These are phyloP conservation scores for Sugiyamaella paludigena DNA, from an alignment of 1,139 yeast species.

Conservation along the genomic window DNA sequence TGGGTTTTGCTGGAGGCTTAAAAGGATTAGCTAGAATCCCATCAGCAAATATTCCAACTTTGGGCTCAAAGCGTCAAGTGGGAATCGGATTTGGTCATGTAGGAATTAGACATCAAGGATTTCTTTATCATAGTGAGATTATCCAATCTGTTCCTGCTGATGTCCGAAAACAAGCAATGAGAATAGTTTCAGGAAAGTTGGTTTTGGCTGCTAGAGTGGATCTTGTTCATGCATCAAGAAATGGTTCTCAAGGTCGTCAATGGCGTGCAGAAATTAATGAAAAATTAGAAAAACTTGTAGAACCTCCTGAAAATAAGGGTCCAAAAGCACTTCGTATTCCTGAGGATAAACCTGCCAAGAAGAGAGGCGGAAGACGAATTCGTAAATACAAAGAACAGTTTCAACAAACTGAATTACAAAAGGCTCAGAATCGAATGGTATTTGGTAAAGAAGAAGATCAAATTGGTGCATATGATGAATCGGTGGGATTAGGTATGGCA, in stretches of 20 bases:
- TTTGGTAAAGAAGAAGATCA: conserved; percentile 73
- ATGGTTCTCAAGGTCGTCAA: conserved; percentile 56
- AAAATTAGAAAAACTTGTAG: conserved; percentile 67
- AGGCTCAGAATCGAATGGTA: conserved; percentile 79
- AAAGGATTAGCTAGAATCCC: conserved; percentile 69
- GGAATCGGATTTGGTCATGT: conserved; percentile 44
- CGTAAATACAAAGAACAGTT: conserved; percentile 79
- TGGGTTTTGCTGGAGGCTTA: conserved; percentile 71
- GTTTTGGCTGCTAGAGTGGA: conserved; percentile 86
- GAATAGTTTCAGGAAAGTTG: conserved; percentile 77
- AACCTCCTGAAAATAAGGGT: conserved; percentile 70
- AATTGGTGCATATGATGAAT: conserved; percentile 64
- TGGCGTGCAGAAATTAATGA: conserved; percentile 59
- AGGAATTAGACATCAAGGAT: conserved; percentile 62
- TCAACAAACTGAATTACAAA: conserved; percentile 75
- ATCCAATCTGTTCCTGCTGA: conserved; percentile 52
- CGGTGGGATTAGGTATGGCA: conserved; percentile 78
- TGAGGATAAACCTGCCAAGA: conserved; percentile 69
- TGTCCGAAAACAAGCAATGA: conserved; percentile 63
- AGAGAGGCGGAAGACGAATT: conserved; percentile 81
- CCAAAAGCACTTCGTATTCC: conserved; percentile 85
- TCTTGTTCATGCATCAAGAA: conserved; percentile 42
- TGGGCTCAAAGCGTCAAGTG: conserved; percentile 64
- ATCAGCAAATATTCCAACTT: conserved; percentile 75
- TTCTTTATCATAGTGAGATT: conserved; percentile 39